Base-by-base conservation (phyloP, 352 stramenopile species). In the Globisporangium cederbergense region DNA sequence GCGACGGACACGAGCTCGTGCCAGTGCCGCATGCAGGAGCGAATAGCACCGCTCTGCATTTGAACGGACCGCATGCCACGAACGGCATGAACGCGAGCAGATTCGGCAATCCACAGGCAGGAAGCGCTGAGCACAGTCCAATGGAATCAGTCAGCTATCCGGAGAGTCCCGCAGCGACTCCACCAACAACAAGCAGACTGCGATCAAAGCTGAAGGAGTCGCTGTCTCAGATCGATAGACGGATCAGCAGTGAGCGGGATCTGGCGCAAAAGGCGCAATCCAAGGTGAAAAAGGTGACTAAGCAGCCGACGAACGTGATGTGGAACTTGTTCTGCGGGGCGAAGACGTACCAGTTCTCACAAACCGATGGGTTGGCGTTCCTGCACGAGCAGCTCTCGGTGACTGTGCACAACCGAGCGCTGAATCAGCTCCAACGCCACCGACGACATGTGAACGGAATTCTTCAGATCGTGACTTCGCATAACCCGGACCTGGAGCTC, bases 361-460 rank as follows among this genome's bases (percentile, higher is more conserved):
- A 77, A 58, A 77, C 71, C 3, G 86, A 95, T 61, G 84, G 84
- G 0, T 58, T 93, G 11, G 47, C 73, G 0, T 76, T 82, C 32
- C 60, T 95, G 52, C 79, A 75, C 20, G 81, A 89, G 28, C 73
- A 79, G 32, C 65, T 95, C 2, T 69, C 78, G 0, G 64, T 90
- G 18, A 72, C 81, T 9, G 66, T 83, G 14, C 86, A 89, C 58
- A 81, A 89, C 36, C 80, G 86, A 30, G 79, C 79, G 7, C 61
- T 93, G 45, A 95, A 95, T 58, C 86, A 93, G 54, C 70, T 95
- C 38, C 79, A 89, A 46, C 83, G 86, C n/a, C 83, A 93, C 54
- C 79, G 83, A 3, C 83, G 85, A 0, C 84, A 95, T 51, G 76
- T 93, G 32, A 67, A 76, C 46, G 79, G 86, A 5, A 89, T 95